Base-by-base conservation (phyloP, 1,284 basidiomycete genomes). In the Sutorius eximius region DNA sequence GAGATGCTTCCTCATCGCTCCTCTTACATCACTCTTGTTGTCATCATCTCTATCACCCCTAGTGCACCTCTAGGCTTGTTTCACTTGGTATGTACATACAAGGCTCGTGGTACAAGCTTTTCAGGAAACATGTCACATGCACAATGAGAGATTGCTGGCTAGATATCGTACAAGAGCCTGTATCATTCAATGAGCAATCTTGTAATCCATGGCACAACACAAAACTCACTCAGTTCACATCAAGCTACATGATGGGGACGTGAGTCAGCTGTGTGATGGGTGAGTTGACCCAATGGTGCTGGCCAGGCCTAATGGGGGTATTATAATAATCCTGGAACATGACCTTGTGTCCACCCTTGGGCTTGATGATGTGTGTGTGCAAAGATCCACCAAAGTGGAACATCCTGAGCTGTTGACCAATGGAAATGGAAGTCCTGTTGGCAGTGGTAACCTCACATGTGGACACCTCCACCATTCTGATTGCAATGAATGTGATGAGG, bases 401-500 rank as follows among this genome's bases (percentile, higher is more conserved):
- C 75, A 73, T 75, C 46, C 79, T 78, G 2, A 77, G 6, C 59
- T 42, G 12, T 4, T 42, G 7, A 15, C 40, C 40, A 3, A 15
- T 7, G 2, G 10, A 1, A 15, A 42, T 7, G 22, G 13, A 3
- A 15, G 20, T 9, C 20, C 22, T 18, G 13, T 41, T 12, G 22
- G 13, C 20, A 9, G 20, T 12, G 9, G 43, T 15, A 1, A 66
- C 38, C 18, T 77, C 71, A 51, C 77, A 78, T 6, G 79, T 79
- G 9, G 81, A 82, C 1, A 83, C 78, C 62, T 84, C 82, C 0
- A 70, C 73, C 81, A 85, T 82, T 0, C 82, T 82, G 24, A 84
- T 72, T 0, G 66, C 77, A 10, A 83, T 70, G 62, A 83, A 24
- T 5, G 22, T 18, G 5, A 41, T 15, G 3, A 41, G 22, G 12